Conservation (phyloP, 1,284 basidiomycete genomes). For the Puccinia horiana region DNA sequence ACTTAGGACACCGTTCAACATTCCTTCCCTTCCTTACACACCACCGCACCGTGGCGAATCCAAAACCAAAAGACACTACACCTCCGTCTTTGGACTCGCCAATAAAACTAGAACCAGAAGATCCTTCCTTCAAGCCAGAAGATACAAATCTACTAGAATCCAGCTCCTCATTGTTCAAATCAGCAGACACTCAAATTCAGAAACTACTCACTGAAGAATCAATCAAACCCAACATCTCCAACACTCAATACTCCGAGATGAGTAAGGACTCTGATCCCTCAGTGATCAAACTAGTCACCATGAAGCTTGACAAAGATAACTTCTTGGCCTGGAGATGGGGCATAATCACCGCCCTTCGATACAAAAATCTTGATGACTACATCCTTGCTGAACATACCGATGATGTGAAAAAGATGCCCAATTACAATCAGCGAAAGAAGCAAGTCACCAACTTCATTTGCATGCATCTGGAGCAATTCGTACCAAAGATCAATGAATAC, state of each 20-base stretch:
- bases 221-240: background rate
- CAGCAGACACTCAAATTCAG: background rate
- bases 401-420: background rate
- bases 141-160: background rate
- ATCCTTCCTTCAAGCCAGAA: background rate
- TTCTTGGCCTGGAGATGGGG: background rate
- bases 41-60: background rate
- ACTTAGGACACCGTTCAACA: background rate
- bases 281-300: background rate
- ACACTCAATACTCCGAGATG: background rate
- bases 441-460: conserved; percentile 7
- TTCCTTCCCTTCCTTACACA: background rate
- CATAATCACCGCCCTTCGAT: background rate
- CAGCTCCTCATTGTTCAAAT: background rate
- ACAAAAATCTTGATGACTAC: conserved; percentile 4
- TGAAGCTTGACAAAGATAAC: background rate
- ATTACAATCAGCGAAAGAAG: background rate
- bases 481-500: background rate
- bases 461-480: background rate
- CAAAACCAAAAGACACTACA: too few species aligned
- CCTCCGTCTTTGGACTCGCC: too few species aligned
- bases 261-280: background rate
- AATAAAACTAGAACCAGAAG: background rate
- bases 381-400: background rate
- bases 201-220: background rate